Conservation (phyloP, 257 asterid species). For the Buddleja alternifolia region DNA sequence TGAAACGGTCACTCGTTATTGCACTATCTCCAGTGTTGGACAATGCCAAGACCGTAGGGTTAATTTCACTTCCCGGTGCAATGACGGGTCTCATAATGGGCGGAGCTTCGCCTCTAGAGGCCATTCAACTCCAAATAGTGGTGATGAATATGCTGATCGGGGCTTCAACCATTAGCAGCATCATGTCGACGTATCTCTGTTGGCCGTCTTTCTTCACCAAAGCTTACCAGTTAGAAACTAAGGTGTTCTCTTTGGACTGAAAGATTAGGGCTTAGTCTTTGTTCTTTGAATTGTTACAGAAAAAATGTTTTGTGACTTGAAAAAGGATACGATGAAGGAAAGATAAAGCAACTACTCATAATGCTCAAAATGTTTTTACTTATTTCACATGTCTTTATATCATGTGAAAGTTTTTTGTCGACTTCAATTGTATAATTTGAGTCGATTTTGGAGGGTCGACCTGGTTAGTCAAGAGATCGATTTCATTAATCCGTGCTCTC, state of each 20-base stretch:
- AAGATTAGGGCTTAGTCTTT: neutral
- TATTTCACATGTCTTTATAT: neutral
- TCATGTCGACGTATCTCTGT: slow-evolving; percentile 73
- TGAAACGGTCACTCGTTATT: slow-evolving; percentile 74
- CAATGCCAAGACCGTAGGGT: slow-evolving; percentile 90
- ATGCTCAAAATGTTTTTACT: neutral
- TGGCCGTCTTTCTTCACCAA: slow-evolving; percentile 97
- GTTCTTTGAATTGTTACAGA: neutral
- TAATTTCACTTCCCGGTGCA: slow-evolving; percentile 93
- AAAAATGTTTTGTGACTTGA: neutral
- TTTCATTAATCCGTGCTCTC: too few species aligned
- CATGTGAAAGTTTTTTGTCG: neutral
- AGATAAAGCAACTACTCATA: neutral
- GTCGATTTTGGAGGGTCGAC: too few species aligned
- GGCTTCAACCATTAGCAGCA: slow-evolving; percentile 86
- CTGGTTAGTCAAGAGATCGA: too few species aligned
- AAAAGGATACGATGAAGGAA: neutral
- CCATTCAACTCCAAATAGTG: slow-evolving; percentile 83
- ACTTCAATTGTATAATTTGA: neutral
- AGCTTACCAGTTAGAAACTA: slow-evolving; percentile 73
- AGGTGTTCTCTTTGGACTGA: slow-evolving; percentile 70
- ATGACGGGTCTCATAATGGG: slow-evolving; percentile 99
- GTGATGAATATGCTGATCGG: slow-evolving; percentile 94
- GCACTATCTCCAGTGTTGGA: slow-evolving; percentile 91
- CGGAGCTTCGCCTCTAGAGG: slow-evolving; percentile 92